Evolutionary conservation across 2,329 filamentous ascomycete species (phyloP), one percentile per base, ranked within the genome.

Genomic region (Pleurostoma richardsiae): DNA sequence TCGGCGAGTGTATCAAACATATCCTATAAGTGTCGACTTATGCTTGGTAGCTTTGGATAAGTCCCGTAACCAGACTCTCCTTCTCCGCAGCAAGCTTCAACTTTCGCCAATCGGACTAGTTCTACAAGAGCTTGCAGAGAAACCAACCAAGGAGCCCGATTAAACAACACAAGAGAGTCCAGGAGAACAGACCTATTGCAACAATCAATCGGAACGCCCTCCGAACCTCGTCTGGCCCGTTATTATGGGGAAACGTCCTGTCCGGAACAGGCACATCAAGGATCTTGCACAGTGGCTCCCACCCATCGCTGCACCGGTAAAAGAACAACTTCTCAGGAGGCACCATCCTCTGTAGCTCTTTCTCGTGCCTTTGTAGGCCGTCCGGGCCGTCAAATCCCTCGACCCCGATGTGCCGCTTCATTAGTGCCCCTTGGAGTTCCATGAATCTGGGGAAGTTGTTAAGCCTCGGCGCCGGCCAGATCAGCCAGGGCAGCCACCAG

Each of bases 211-310:
- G 19, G 19, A 19, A 19, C 19, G 19, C 19, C 19, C 19, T 19
- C 19, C 19, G 19, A 19, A 19, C 19, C 19, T 19, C 19, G 19
- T 19, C 19, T 19, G 19, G 19, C 19, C 19, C 19, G 29, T 42
- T 42, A 7, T 26, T 33, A 27, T 42, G 41, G 3, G 41, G 45
- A 6, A 42, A 47, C 4, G 45, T 19, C n/a, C 40, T 19, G 11
- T 39, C 31, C 4, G 45, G 40, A 4, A 40, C 10, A 5, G 45
- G 45, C 29, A 39, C 36, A 7, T 47, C 26, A 33, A 47, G 42
- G 40, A 47, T 40, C n/a, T 40, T 43, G 4, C 45, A 47, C 33
- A 47, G 27, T 4, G 45, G 45, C 6, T 36, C 45, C 45, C 45
- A 47, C 2, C 45, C 45, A 10, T 43, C 45, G 31, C 31, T 6